Conservation (phyloP, 2,329 filamentous ascomycete genomes). For the Pestalotiopsis sp. region DNA sequence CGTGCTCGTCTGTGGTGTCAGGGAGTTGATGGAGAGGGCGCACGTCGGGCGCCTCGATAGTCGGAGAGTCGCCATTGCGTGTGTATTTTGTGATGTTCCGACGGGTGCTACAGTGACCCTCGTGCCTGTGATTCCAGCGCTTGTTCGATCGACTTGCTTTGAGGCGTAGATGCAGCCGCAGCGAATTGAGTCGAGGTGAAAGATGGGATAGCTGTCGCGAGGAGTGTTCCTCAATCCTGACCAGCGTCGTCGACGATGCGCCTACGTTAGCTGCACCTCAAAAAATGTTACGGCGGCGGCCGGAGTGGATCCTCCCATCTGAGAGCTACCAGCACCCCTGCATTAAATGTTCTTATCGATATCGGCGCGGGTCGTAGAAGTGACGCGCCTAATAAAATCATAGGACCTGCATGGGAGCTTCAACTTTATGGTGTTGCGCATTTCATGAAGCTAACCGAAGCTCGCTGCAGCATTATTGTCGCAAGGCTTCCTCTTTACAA, state of each 20-base stretch:
- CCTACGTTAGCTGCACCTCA: background rate
- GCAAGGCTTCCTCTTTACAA: background rate
- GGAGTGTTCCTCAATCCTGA: background rate
- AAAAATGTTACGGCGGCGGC: background rate
- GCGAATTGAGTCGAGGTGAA: background rate
- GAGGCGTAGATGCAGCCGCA: background rate
- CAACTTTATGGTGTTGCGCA: background rate
- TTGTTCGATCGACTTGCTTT: background rate
- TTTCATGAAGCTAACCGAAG: background rate
- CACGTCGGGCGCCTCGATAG: slow-evolving; percentile 13
- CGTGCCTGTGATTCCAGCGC: background rate
- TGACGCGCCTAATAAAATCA: background rate
- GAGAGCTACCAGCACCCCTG: background rate
- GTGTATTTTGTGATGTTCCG: background rate
- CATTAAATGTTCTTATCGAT: background rate
- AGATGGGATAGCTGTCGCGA: background rate
- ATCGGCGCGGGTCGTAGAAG: background rate
- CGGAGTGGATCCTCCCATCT: background rate
- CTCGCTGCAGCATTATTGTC: background rate
- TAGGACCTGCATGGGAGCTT: background rate
- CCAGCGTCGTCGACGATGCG: background rate
- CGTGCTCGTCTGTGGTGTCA: slow-evolving; percentile 23
- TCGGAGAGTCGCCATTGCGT: slow-evolving; percentile 13
- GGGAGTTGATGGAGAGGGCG: slow-evolving; percentile 17
- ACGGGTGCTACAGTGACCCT: background rate